Evolutionary conservation across 192 early-diverging fungal species (phyloP).

Genomic region (Coemansia sp.): DNA sequence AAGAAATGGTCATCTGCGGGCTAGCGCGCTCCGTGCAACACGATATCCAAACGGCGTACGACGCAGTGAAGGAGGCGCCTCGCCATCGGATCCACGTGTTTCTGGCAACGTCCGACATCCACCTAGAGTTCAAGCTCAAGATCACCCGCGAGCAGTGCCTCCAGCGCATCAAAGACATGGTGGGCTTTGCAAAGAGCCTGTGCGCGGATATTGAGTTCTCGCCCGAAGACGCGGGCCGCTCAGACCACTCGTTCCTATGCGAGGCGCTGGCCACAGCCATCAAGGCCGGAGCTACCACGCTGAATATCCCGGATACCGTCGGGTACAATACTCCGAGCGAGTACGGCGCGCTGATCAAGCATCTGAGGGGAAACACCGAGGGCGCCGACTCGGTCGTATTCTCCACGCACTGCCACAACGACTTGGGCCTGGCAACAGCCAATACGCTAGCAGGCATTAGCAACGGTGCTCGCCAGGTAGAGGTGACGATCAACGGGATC

Average conservation of each 20-base stretch:
- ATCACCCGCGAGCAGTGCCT: constrained; percentile 87
- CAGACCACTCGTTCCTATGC: constrained; percentile 88
- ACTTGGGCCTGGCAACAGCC: constrained; percentile 94
- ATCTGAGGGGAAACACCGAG: constrained; percentile 72
- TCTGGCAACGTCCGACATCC: constrained; percentile 96
- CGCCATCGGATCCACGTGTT: constrained; percentile 90
- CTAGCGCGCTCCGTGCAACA: constrained; percentile 81
- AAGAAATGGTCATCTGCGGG: constrained; percentile 87
- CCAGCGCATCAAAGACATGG: constrained; percentile 75
- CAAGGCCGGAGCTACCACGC: constrained; percentile 87
- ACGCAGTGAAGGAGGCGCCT: constrained; percentile 87
- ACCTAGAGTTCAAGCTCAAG: constrained; percentile 92
- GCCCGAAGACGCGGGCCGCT: constrained; percentile 92
- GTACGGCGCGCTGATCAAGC: constrained; percentile 84
- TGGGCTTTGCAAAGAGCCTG: constrained; percentile 75
- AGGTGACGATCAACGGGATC: constrained; percentile 97
- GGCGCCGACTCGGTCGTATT: constrained; percentile 74
- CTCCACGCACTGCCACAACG: constrained; percentile 99
- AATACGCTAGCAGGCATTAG: constrained; percentile 89
- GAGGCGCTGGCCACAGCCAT: constrained; percentile 79
- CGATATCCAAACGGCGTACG: constrained; percentile 88
- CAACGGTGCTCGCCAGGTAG: constrained; percentile 94
- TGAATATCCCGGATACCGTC: constrained; percentile 99
- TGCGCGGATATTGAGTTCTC: constrained; percentile 92
- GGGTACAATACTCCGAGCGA: constrained; percentile 93